Conservation (phyloP, 164 flowering plant species). For the Chimonanthus salicifolius region DNA sequence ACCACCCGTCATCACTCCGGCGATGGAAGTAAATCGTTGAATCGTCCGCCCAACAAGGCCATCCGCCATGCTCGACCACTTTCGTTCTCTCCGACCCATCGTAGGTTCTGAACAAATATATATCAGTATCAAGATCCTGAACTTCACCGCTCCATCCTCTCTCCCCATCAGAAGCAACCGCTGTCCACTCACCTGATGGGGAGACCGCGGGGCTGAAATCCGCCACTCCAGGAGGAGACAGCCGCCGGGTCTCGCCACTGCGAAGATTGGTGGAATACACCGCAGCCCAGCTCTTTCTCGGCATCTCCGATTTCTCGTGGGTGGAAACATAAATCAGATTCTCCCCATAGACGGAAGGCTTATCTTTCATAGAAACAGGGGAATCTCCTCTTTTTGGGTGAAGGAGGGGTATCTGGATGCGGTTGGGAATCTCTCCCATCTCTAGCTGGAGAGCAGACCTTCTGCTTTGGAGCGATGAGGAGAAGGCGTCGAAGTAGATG, state of each 20-base stretch:
- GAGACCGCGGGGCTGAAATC: conserved; percentile 89
- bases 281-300: conserved; percentile 82
- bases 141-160: conserved; percentile 76
- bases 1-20: conserved; percentile 62
- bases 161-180: conserved; percentile 76
- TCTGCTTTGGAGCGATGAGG: not conserved
- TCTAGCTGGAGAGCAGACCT: conserved; percentile 25
- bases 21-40: conserved; percentile 68
- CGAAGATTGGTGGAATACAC: conserved; percentile 60
- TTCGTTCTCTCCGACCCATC: conserved; percentile 62
- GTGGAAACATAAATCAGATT: conserved; percentile 70
- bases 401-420: conserved; percentile 40
- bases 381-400: conserved; percentile 5
- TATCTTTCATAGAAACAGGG: conserved; percentile 60
- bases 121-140: conserved; percentile 62
- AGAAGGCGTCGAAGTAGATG: conserved; percentile 41
- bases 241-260: conserved; percentile 51
- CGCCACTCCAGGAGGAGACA: conserved; percentile 63
- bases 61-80: conserved; percentile 76
- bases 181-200: conserved; percentile 74
- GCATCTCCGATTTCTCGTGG: conserved; percentile 50
- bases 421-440: conserved; percentile 5
- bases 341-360: conserved; percentile 54
- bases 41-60: conserved; percentile 89
- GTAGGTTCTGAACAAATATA: conserved; percentile 55